These are phyloP conservation scores for Candida insectalens DNA, from an alignment of 805 yeast species.

Conservation along the genomic window DNA sequence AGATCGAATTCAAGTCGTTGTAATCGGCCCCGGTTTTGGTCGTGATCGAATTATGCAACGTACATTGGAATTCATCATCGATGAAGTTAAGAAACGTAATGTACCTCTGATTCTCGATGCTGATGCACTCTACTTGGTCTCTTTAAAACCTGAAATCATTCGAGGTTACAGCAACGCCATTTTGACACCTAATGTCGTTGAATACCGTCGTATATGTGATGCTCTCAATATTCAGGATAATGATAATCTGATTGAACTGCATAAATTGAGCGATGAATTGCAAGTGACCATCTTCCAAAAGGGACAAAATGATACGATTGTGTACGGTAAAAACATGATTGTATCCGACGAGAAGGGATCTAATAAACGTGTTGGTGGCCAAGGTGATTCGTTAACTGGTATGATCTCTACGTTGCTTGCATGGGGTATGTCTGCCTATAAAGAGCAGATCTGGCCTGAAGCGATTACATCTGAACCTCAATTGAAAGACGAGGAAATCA, in stretches of 20 bases:
- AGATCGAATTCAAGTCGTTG: conserved; percentile 65
- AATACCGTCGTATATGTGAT: conserved; percentile 61
- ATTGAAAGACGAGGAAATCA: conserved; percentile 20
- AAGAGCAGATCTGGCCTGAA: conserved; percentile 48
- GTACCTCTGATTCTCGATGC: conserved; percentile 84
- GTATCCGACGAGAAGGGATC: conserved; percentile 50
- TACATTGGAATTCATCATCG: conserved; percentile 47
- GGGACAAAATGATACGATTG: conserved; percentile 61
- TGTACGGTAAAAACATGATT: conserved; percentile 31
- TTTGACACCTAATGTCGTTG: conserved; percentile 85
- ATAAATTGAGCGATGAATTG: conserved; percentile 35
- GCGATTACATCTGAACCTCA: conserved; percentile 22
- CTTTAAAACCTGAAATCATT: conserved; percentile 38
- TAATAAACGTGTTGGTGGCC: conserved; percentile 83
- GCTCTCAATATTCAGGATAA: conserved; percentile 28
- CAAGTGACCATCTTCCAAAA: conserved; percentile 63
- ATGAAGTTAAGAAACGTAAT: conserved; percentile 41
- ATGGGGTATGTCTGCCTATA: conserved; percentile 66
- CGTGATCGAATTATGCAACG: conserved; percentile 62
- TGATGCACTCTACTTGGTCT: conserved; percentile 68
- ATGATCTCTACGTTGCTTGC: conserved; percentile 72
- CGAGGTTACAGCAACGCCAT: conserved; percentile 51
- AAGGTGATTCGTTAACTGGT: conserved; percentile 91
- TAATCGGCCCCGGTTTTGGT: conserved; percentile 93
- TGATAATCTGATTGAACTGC: conserved; percentile 23